Conservation (phyloP, 805 yeast species). For the Cyberlindnera mississippiensis region DNA sequence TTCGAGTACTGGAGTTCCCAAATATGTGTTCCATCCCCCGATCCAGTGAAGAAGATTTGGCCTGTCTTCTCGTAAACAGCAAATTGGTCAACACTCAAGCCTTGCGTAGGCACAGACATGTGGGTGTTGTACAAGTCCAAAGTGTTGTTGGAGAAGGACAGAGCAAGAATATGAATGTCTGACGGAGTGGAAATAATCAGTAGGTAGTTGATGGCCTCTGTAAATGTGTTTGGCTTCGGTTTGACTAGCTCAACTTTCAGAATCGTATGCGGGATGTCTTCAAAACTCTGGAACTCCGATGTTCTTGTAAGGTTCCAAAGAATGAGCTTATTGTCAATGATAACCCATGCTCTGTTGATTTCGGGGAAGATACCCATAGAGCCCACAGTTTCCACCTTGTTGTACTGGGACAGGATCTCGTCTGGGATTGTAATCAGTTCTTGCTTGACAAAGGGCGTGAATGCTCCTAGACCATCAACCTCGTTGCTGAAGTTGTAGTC, state of each 20-base stretch:
- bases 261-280: conserved; percentile 75
- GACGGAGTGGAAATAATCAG: conserved; percentile 76
- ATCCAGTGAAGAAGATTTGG: conserved; percentile 82
- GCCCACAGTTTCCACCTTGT: conserved; percentile 59
- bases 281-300: conserved; percentile 73
- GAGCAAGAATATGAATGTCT: conserved; percentile 72
- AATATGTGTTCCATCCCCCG: conserved; percentile 67
- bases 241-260: conserved; percentile 70
- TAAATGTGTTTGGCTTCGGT: conserved; percentile 79
- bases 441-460: conserved; percentile 74
- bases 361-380: conserved; percentile 83
- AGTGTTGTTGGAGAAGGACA: conserved; percentile 50
- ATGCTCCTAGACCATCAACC: conserved; percentile 41
- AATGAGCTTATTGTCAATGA: conserved; percentile 73
- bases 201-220: conserved; percentile 68
- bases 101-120: conserved; percentile 74
- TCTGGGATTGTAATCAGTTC: conserved; percentile 75
- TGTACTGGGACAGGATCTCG: conserved; percentile 67
- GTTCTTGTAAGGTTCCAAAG: conserved; percentile 75
- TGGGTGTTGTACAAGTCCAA: conserved; percentile 79
- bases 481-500: conserved; percentile 63
- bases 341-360: conserved; percentile 80
- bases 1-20: conserved; percentile 87
- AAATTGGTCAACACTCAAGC: conserved; percentile 65
- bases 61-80: conserved; percentile 58